These are phyloP conservation scores for Seminavis robusta DNA, from an alignment of 108 stramenopile species.

Conservation along the genomic window DNA sequence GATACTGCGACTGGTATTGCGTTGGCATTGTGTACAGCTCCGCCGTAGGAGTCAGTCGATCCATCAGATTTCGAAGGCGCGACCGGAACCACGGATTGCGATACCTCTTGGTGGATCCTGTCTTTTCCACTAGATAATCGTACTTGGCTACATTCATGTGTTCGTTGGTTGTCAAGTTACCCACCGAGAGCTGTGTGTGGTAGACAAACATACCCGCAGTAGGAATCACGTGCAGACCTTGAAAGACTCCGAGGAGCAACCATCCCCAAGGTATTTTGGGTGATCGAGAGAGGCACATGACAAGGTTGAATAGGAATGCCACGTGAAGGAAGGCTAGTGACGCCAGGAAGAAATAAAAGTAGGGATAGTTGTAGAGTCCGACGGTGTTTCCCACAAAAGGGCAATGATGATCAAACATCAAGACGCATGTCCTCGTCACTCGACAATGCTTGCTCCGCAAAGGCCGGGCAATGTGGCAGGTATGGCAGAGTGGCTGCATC, in stretches of 20 bases:
- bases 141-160: conserved; percentile 78
- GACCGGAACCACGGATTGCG: too few relatives aligned
- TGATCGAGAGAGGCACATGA: conserved; percentile 12
- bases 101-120: too few relatives aligned
- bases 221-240: conserved; percentile 57
- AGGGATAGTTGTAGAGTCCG: conserved; percentile 94
- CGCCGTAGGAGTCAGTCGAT: too few relatives aligned
- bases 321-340: conserved; percentile 47
- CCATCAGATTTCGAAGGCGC: too few relatives aligned
- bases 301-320: conserved; percentile 50
- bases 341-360: conserved; percentile 84
- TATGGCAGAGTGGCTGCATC: conserved; percentile 82
- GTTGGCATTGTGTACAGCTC: too few relatives aligned
- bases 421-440: conserved; percentile 81
- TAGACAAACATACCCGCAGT: conserved; percentile 64
- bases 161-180: conserved; percentile 96
- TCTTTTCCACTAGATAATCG: conserved; percentile 75
- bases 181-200: conserved; percentile 80
- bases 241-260: conserved; percentile 52
- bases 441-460: conserved; percentile 95
- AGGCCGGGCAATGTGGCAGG: conserved; percentile 92
- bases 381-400: conserved; percentile 94
- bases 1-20: too few relatives aligned
- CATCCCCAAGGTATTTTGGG: conserved; percentile 2
- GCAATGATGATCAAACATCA: conserved; percentile 98